Percentiles rank a stretch among this genome's conserved stretches.
Evolutionary conservation across 73 alveolate species (phyloP).

Genomic region (Tetrahymena malaccensis): DNA sequence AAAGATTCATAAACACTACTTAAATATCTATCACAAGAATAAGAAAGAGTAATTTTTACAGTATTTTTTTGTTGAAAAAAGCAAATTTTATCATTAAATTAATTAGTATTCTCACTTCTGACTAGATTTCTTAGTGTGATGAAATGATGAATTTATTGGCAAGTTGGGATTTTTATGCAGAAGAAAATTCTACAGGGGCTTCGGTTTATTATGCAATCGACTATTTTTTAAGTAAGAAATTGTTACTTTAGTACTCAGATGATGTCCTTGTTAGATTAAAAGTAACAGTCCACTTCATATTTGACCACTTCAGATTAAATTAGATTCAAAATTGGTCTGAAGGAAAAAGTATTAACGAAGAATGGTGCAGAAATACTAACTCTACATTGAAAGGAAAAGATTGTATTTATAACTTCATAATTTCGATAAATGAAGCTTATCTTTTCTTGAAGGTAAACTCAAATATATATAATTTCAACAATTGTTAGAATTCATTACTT

Average conservation of each 20-base stretch:
- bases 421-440: background rate
- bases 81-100: background rate
- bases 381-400: background rate
- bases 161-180: constrained; percentile 5
- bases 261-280: background rate
- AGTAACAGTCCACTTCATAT: background rate
- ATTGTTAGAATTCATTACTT: background rate
- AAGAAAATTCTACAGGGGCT: constrained; percentile 14
- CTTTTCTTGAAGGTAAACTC: background rate
- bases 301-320: constrained; percentile 25
- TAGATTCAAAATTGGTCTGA: background rate
- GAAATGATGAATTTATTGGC: background rate
- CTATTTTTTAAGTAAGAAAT: background rate
- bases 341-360: background rate
- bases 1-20: background rate
- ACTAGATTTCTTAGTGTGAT: background rate
- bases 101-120: background rate
- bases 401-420: constrained; percentile 4
- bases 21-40: background rate
- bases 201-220: constrained; percentile 8
- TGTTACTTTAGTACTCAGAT: background rate
- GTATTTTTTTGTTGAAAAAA: no score
- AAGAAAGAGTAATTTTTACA: background rate
- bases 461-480: background rate
- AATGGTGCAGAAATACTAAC: background rate